These are phyloP conservation scores for Cystobasidium tubakii DNA, from an alignment of 768 basidiomycete genomes.

Conservation along the genomic window DNA sequence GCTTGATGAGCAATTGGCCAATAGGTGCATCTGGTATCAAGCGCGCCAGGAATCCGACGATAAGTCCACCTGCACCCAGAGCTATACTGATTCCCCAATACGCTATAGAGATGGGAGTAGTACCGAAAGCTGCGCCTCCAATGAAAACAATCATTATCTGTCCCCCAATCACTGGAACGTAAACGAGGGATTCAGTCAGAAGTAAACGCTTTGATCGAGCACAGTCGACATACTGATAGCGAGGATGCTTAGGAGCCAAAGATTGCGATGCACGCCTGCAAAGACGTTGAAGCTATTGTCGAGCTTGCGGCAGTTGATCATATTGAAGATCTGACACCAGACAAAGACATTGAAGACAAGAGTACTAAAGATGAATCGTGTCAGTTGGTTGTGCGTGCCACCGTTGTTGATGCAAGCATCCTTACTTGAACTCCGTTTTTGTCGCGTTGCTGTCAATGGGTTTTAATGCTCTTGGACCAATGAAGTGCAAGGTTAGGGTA, in stretches of 20 bases:
- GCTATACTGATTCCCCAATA: constrained; percentile 33
- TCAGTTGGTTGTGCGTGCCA: too few relatives aligned
- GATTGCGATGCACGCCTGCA: constrained; percentile 18
- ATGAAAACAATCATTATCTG: constrained; percentile 37
- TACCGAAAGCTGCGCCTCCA: constrained; percentile 35
- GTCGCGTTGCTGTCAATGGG: not conserved
- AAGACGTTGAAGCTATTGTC: constrained; percentile 33
- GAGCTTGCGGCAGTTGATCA: constrained; percentile 38
- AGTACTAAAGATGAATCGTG: not conserved
- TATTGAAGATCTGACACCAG: constrained; percentile 38
- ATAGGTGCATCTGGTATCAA: constrained; percentile 27
- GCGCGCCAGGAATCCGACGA: constrained; percentile 20
- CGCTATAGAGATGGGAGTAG: constrained; percentile 8
- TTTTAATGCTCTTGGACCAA: constrained; percentile 4
- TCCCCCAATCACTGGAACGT: constrained; percentile 32
- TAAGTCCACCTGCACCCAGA: constrained; percentile 17
- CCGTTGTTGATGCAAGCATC: too few relatives aligned
- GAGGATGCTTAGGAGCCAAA: constrained; percentile 36
- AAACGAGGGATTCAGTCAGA: not conserved
- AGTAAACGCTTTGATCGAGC: not conserved
- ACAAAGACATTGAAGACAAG: constrained; percentile 37
- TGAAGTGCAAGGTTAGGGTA: constrained; percentile 27
- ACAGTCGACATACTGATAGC: constrained; percentile 18
- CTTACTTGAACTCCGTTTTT: constrained; percentile 15
- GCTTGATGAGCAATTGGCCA: constrained; percentile 16